These are phyloP conservation scores for Fraxinus floribunda DNA, from an alignment of 305 asterid species.

Conservation along the genomic window DNA sequence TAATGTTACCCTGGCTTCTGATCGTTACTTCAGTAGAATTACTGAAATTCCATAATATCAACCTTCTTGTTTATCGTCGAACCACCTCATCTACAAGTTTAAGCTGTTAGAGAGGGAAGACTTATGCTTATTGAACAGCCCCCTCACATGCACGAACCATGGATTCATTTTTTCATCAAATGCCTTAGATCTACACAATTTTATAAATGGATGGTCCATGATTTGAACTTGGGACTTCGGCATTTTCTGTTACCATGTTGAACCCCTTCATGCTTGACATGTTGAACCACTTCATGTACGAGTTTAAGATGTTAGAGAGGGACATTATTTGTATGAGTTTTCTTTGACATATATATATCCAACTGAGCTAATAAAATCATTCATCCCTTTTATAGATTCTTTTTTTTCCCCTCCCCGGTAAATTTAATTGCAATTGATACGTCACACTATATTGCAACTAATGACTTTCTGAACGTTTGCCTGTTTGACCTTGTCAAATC, in stretches of 20 bases:
- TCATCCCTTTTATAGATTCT: neutral
- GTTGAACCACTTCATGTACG: neutral
- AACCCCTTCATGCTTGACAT: neutral
- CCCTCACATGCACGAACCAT: neutral
- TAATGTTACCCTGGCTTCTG: neutral
- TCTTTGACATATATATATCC: neutral
- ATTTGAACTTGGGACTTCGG: neutral
- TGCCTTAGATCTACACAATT: neutral
- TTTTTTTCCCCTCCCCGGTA: neutral
- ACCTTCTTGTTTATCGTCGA: neutral
- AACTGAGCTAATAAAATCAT: neutral
- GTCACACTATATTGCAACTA: neutral
- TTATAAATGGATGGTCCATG: neutral
- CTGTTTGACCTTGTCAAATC: conserved; percentile 17
- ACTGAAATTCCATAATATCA: neutral
- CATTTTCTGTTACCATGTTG: neutral
- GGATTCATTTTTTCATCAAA: neutral
- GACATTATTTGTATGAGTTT: neutral
- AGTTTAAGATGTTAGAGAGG: neutral
- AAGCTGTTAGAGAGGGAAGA: neutral
- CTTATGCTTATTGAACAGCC: neutral
- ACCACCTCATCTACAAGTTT: neutral
- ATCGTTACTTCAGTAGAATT: neutral
- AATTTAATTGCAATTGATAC: neutral
- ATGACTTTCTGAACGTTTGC: neutral